Evolutionary conservation across 2,329 filamentous ascomycete species (phyloP).

Genomic region (Knufia fluminis): DNA sequence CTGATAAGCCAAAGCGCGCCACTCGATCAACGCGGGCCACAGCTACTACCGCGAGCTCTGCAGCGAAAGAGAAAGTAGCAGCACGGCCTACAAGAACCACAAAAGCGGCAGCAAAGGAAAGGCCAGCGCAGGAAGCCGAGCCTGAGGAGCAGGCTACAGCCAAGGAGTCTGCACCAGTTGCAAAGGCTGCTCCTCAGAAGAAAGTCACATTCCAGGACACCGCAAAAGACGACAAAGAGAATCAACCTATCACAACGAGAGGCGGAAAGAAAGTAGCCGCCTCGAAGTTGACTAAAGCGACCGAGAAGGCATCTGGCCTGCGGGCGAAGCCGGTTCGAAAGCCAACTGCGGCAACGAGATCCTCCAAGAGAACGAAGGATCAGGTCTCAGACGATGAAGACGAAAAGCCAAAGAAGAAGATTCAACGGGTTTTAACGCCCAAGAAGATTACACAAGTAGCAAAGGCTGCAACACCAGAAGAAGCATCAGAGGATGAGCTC

Average conservation of each 20-base stretch:
- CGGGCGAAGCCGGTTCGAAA: slow-evolving; percentile 40
- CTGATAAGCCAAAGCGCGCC: slow-evolving; percentile 5
- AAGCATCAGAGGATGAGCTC: slow-evolving; percentile 33
- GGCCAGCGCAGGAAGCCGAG: neutral
- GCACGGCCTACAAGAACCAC: neutral
- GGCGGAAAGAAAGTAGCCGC: slow-evolving; percentile 23
- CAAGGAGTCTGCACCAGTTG: neutral
- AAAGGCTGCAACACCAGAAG: neutral
- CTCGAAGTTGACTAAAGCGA: slow-evolving; percentile 18
- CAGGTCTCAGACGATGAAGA: slow-evolving; percentile 12
- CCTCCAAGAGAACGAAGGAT: slow-evolving; percentile 22
- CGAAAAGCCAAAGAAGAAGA: slow-evolving; percentile 24
- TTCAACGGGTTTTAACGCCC: slow-evolving; percentile 32
- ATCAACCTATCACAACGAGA: slow-evolving; percentile 25
- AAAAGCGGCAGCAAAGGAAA: neutral
- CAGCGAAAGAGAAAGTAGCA: slow-evolving; percentile 5
- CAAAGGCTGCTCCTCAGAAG: slow-evolving; percentile 31
- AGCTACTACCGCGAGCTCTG: slow-evolving; percentile 6
- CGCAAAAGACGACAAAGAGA: slow-evolving; percentile 32
- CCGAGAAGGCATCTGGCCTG: slow-evolving; percentile 30
- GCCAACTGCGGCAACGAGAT: slow-evolving; percentile 26
- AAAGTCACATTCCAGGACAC: slow-evolving; percentile 40
- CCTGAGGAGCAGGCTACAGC: neutral
- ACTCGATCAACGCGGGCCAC: slow-evolving; percentile 4
- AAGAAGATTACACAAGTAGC: slow-evolving; percentile 35